A percentile compares a stretch with the other conserved stretches of the same genome.
Conservation (phyloP, 1,284 basidiomycete species). For the Cryptococcus depauperatus region DNA sequence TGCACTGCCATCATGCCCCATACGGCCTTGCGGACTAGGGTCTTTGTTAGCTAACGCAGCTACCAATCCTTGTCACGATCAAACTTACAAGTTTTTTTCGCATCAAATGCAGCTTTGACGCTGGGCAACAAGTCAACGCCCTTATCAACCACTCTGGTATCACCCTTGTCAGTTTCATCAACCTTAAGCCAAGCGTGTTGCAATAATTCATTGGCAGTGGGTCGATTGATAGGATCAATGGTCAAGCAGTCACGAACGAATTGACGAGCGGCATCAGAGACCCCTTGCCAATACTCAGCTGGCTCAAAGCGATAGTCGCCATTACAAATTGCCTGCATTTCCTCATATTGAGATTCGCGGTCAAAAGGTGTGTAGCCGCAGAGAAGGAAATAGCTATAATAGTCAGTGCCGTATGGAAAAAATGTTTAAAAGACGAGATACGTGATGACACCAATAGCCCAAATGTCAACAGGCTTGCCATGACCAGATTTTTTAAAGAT, state of each 20-base stretch:
- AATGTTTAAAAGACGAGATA: slow-evolving; percentile 3
- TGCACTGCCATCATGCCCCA: slow-evolving; percentile 76
- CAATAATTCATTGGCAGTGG: slow-evolving; percentile 64
- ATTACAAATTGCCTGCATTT: slow-evolving; percentile 86
- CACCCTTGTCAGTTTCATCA: slow-evolving; percentile 29
- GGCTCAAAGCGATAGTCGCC: slow-evolving; percentile 91
- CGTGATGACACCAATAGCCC: slow-evolving; percentile 95
- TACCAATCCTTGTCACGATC: neutral
- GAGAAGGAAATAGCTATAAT: slow-evolving; percentile 71
- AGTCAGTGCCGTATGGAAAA: slow-evolving; percentile 3
- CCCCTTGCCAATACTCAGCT: slow-evolving; percentile 76
- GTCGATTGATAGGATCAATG: slow-evolving; percentile 65
- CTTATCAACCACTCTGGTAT: slow-evolving; percentile 51
- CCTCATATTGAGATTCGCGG: slow-evolving; percentile 73
- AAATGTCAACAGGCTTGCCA: slow-evolving; percentile 90
- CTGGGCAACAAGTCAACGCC: slow-evolving; percentile 77
- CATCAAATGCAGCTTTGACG: slow-evolving; percentile 80
- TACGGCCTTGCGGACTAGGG: slow-evolving; percentile 75
- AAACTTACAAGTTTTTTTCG: slow-evolving; percentile 69
- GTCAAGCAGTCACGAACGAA: slow-evolving; percentile 78
- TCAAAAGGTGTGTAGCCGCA: slow-evolving; percentile 94
- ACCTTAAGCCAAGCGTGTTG: slow-evolving; percentile 71
- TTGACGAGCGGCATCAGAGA: slow-evolving; percentile 67
- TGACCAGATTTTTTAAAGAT: slow-evolving; percentile 96
- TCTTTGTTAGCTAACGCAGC: no score